Evolutionary conservation across 164 flowering plant species (phyloP), one percentile per base, ranked within the genome.

Genomic region (Protea cynaroides): DNA sequence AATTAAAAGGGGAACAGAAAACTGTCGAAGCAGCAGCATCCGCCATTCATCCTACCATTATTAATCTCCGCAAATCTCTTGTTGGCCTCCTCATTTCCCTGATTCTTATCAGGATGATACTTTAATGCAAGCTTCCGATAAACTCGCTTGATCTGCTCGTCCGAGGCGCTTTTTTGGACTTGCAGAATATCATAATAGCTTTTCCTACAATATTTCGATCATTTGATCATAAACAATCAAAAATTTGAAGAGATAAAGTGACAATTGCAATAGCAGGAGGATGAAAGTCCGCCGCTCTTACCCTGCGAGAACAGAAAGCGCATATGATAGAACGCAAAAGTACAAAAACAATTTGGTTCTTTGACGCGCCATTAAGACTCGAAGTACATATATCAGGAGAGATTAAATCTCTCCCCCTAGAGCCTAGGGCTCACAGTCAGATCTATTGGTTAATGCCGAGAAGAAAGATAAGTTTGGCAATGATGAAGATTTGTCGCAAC

Each of bases 31-130:
- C n/a, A 29, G 9, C 19, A 21, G 14, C 19, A 9, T 18, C 2
- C 13, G 4, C 9, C 0, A 1, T 1, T 1, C 8, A 25, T 15
- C 25, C 12, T 79, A 94, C 99, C 99, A 71, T 95, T 95, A 62
- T 70, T 95, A 55, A 95, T 95, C 72, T 95, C 99, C 0, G 98
- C 89, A 62, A 95, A 95, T 80, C 62, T 79, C 84, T 84, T 90
- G 65, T 82, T 90, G 4, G 99, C 97, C 74, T 95, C 99, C 66
- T 92, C 99, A 66, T 92, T 95, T 18, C 97, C 99, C 52, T 71
- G 93, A 66, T 95, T 95, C 80, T 95, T 95, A 73, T 95, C 99
- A 4, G 99, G 99, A 78, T 95, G 99, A 59, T 84, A 95, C 80
- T 95, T 95, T 83, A 95, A 75, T 0, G 98, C 99, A 0, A 95